phyloP scores from a whole-genome alignment of 192 early-diverging fungal genomes.

The Coemansia reversa region DNA sequence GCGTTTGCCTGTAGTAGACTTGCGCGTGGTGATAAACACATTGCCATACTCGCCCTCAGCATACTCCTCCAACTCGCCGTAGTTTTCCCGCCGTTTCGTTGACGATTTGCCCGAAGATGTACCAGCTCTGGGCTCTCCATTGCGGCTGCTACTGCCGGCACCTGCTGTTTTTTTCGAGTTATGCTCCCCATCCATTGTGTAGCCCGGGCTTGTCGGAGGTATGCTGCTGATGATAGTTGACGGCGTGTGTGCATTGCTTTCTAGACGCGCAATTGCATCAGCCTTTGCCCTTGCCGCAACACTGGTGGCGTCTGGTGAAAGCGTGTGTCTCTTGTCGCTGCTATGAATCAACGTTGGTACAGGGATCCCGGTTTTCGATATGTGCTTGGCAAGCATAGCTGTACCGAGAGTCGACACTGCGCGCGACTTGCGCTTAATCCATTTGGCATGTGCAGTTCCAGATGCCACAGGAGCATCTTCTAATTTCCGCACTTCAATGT shows the following conservation, averaged over 20 bases:
- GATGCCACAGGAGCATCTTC: constrained; percentile 1
- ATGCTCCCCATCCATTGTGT: constrained; percentile 13
- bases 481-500: not conserved
- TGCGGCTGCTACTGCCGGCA: not conserved
- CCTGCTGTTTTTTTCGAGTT: constrained; percentile 12
- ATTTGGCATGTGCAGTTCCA: constrained; percentile 18
- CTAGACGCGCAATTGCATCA: constrained; percentile 19
- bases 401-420: constrained; percentile 34
- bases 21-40: constrained; percentile 45
- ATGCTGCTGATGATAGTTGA: constrained; percentile 7
- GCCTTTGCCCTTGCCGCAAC: constrained; percentile 22
- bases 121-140: constrained; percentile 9
- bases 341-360: constrained; percentile 14
- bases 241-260: constrained; percentile 11
- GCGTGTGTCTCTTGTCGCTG: constrained; percentile 13
- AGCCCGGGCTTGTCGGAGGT: constrained; percentile 12
- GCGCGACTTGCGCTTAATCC: constrained; percentile 55
- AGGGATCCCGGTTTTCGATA: constrained; percentile 17
- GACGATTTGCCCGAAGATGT: constrained; percentile 35
- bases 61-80: constrained; percentile 54
- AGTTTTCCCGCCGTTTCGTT: constrained; percentile 51
- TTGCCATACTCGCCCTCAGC: constrained; percentile 57
- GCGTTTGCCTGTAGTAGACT: constrained; percentile 32
- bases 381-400: constrained; percentile 22
- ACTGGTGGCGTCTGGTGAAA: constrained; percentile 14